A percentile compares a stretch with the other conserved stretches of the same genome.
Evolutionary conservation across 257 asterid genomes (phyloP).

Genomic region (Scutellaria baicalensis): DNA sequence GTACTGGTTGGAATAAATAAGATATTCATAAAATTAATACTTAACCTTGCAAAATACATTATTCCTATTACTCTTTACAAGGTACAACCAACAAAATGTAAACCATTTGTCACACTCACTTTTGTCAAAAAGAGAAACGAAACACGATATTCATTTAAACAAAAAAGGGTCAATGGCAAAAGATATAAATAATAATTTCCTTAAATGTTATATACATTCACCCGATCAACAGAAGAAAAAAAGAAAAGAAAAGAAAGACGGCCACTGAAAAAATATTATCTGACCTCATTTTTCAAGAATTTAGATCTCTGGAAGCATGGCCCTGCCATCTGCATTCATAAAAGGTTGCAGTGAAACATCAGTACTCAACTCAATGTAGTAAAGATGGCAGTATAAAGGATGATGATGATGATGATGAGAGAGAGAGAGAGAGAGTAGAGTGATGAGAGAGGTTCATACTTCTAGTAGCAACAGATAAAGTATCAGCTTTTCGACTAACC

Average conservation of each 20-base stretch:
- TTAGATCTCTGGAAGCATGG: slow-evolving; percentile 66
- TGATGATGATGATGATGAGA: too few species aligned
- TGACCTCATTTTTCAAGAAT: slow-evolving; percentile 40
- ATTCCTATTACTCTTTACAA: slow-evolving; percentile 15
- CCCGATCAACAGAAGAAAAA: too few species aligned
- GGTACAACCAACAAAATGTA: not conserved
- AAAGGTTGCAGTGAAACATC: not conserved
- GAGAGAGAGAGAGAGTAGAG: too few species aligned
- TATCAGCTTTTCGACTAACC: slow-evolving; percentile 42
- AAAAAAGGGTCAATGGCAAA: slow-evolving; percentile 4
- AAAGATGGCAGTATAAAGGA: too few species aligned
- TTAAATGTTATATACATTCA: slow-evolving; percentile 39
- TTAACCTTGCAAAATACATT: not conserved
- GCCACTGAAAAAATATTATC: slow-evolving; percentile 16
- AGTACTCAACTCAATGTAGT: not conserved
- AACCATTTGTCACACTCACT: slow-evolving; percentile 2
- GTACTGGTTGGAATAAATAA: not conserved
- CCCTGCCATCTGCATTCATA: slow-evolving; percentile 84
- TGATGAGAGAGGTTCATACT: too few species aligned
- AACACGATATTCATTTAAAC: not conserved
- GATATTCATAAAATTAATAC: not conserved
- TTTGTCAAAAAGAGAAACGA: slow-evolving; percentile 1
- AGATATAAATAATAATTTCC: slow-evolving; percentile 30
- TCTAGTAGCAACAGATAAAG: not conserved
- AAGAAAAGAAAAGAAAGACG: not conserved